Conservation (phyloP, 1,284 basidiomycete genomes). For the Heterobasidion parviporum region DNA sequence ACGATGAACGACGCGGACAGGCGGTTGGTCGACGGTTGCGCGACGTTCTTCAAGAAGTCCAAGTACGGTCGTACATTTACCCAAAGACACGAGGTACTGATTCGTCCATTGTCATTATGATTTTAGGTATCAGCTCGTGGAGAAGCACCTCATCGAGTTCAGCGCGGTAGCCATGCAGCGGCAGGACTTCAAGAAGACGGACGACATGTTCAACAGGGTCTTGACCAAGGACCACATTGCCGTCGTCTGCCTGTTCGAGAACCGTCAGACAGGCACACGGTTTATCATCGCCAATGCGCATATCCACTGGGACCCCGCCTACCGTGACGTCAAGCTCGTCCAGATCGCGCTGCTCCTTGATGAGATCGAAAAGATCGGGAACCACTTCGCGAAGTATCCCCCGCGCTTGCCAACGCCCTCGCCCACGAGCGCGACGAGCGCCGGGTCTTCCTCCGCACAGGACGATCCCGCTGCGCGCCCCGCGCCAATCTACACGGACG, state of each 20-base stretch:
- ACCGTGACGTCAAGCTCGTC: constrained; percentile 95
- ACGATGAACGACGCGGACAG: constrained; percentile 89
- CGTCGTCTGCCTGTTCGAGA: constrained; percentile 83
- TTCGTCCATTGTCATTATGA: constrained; percentile 2
- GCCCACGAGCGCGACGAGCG: constrained; percentile 9
- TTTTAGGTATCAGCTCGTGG: constrained; percentile 82
- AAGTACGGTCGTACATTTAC: constrained; percentile 51
- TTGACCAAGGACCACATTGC: constrained; percentile 95
- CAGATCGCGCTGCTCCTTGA: constrained; percentile 91
- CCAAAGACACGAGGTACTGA: background rate
- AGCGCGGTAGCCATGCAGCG: constrained; percentile 90
- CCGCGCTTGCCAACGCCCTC: constrained; percentile 39
- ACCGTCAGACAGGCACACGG: constrained; percentile 79
- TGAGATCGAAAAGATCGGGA: constrained; percentile 85
- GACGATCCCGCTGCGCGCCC: constrained; percentile 34
- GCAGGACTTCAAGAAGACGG: constrained; percentile 95
- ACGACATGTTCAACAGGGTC: constrained; percentile 99
- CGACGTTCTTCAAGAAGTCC: constrained; percentile 88
- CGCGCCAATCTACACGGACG: constrained; percentile 69
- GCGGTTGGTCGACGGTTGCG: constrained; percentile 91
- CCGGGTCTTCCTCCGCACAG: background rate
- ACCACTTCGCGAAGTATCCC: constrained; percentile 80
- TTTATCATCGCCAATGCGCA: constrained; percentile 89
- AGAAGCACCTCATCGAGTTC: constrained; percentile 94
- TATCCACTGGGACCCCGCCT: constrained; percentile 91